Percentiles rank a stretch among this genome's conserved stretches.
phyloP scores from a whole-genome alignment of 2,329 filamentous ascomycete species.

The Aspergillus uvarum region DNA sequence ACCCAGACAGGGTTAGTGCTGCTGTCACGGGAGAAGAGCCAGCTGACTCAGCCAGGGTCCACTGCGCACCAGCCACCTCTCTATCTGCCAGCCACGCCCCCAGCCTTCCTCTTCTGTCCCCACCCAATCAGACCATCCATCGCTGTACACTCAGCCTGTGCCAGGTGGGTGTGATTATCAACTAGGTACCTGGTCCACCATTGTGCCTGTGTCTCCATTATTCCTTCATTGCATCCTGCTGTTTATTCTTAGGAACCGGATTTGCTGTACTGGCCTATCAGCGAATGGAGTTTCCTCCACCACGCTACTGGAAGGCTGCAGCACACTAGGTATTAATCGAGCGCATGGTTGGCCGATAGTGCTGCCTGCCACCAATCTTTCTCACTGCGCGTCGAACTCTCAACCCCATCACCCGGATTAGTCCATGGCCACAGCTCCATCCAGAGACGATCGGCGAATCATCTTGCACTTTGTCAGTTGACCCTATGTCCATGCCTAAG shows the following conservation, averaged over 20 bases:
- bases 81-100: not conserved
- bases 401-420: not conserved
- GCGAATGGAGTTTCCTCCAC: not conserved
- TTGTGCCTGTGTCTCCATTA: not conserved
- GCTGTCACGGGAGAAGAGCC: not conserved
- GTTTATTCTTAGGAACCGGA: too few relatives aligned
- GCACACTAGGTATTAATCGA: not conserved
- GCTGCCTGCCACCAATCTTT: not conserved
- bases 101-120: not conserved
- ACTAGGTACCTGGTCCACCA: too few relatives aligned
- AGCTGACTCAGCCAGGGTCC: not conserved
- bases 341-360: not conserved
- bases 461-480: conserved; percentile 76
- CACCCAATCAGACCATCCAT: not conserved
- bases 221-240: too few relatives aligned
- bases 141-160: not conserved
- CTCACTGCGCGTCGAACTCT: not conserved
- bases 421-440: conserved; percentile 23
- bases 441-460: conserved; percentile 62
- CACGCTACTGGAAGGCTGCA: not conserved
- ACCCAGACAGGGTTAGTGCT: not conserved
- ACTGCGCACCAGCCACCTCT: not conserved
- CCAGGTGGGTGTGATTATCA: too few relatives aligned
- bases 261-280: not conserved
- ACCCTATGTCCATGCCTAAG: not conserved